Evolutionary conservation across 139 green algal genomes (phyloP), one percentile per base, ranked within the genome.

Genomic region (Monoraphidium neglectum): DNA sequence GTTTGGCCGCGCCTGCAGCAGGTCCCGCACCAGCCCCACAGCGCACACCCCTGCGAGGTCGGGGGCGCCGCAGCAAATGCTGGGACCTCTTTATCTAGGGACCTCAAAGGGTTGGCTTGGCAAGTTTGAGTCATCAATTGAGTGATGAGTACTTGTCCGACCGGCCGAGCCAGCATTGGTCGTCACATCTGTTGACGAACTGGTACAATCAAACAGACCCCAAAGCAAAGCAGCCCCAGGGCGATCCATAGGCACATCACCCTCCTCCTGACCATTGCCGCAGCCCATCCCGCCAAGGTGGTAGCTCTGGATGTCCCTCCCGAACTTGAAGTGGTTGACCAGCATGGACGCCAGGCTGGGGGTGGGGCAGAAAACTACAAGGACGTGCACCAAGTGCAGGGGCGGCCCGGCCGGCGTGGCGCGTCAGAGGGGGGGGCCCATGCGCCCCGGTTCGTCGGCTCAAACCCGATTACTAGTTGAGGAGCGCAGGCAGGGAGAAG

Each of bases 311-410:
- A 88, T 71, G 67, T 90, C 90, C 54, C 60, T 67, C 1, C 88
- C 77, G 86, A 95, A 85, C 70, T 89, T 90, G 84, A 90, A 95
- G 38, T 90, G 75, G 89, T 95, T 95, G 33, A 95, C 83, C 6
- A 95, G 74, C 90, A 95, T 91, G 54, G 88, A 87, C 4, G 79
- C 79, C 64, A 95, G 78, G 23, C 77, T 89, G 36, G 90, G 90
- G 5, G 89, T 94, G 43, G 90, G 87, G 80, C 83, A 86, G 82
- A 94, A 94, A 60, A 94, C 15, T 57, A 57, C 49, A 57, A 57
- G 18, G 16, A 8, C n/a, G 57, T 8, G 15, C 21, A 32, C 18
- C 21, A 32, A 8, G 30, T 28, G 57, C 8, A 26, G 23, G 57
- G 23, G 57, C 21, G 23, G 57, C n/a, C n/a, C n/a, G n/a, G n/a